Evolutionary conservation across 2,329 filamentous ascomycete species (phyloP).

Genomic region (Aspergillus fischeri): DNA sequence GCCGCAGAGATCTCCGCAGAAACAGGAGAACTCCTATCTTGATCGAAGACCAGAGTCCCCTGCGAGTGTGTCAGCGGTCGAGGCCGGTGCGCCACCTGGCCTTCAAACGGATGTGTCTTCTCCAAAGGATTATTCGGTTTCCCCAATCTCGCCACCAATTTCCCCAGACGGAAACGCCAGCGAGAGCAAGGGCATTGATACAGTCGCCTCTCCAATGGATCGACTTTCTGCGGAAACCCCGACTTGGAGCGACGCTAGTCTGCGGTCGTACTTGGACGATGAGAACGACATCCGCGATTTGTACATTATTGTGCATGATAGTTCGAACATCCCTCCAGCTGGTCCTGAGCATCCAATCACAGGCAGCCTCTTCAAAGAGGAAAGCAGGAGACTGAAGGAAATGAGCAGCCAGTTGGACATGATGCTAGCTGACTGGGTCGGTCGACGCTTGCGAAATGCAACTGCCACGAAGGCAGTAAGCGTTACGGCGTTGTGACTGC

Average conservation of each 20-base stretch:
- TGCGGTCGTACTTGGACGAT: constrained; percentile 88
- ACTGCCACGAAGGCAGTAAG: constrained; percentile 15
- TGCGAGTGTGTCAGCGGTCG: constrained; percentile 59
- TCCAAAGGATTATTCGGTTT: constrained; percentile 59
- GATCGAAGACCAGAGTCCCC: constrained; percentile 65
- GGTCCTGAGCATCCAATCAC: constrained; percentile 82
- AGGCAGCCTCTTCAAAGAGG: constrained; percentile 74
- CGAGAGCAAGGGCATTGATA: constrained; percentile 31
- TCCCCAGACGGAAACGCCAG: constrained; percentile 30
- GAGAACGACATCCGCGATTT: constrained; percentile 84
- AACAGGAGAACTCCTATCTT: constrained; percentile 19
- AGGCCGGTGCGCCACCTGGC: constrained; percentile 53
- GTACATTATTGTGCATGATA: constrained; percentile 88
- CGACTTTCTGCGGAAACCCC: constrained; percentile 54
- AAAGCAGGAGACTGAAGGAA: constrained; percentile 78
- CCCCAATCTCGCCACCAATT: constrained; percentile 60
- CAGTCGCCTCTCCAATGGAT: constrained; percentile 51
- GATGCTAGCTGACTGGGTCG: constrained; percentile 76
- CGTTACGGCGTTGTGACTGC: constrained; percentile 4
- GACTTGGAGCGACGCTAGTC: constrained; percentile 80
- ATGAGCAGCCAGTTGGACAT: constrained; percentile 88
- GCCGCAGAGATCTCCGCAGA: constrained; percentile 25
- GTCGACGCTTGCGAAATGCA: constrained; percentile 35
- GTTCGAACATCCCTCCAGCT: constrained; percentile 73
- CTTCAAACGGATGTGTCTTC: constrained; percentile 69